A percentile compares a stretch with the other conserved stretches of the same genome.
Evolutionary conservation across 2,329 filamentous ascomycete genomes (phyloP).

Genomic region (Fusarium euwallaceae): DNA sequence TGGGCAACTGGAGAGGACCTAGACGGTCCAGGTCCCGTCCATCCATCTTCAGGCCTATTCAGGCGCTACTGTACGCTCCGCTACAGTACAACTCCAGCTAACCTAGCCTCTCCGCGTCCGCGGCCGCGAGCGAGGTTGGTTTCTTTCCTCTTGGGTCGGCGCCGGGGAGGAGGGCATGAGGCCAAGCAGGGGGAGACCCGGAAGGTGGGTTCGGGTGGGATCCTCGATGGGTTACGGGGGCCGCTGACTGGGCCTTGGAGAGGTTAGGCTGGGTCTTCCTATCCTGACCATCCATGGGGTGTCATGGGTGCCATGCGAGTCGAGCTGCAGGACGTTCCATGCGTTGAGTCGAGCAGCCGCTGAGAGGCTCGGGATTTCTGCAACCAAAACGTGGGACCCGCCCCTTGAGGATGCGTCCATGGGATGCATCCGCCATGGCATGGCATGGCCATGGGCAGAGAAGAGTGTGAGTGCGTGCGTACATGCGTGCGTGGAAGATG

Average conservation of each 20-base stretch:
- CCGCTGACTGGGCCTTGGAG: slow-evolving; percentile 30
- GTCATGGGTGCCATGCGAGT: slow-evolving; percentile 39
- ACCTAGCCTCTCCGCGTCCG: neutral
- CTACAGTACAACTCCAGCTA: neutral
- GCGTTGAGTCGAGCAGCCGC: slow-evolving; percentile 15
- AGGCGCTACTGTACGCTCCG: neutral
- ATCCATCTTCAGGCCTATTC: neutral
- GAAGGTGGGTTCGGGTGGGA: slow-evolving; percentile 25
- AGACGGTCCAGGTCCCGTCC: neutral
- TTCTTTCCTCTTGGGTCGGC: slow-evolving; percentile 10
- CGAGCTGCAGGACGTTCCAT: slow-evolving; percentile 27
- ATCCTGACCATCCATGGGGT: slow-evolving; percentile 2
- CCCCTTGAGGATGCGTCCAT: slow-evolving; percentile 6
- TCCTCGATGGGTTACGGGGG: slow-evolving; percentile 22
- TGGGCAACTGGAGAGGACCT: neutral
- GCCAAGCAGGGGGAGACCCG: slow-evolving; percentile 31
- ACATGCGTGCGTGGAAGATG: neutral
- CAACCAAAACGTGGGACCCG: slow-evolving; percentile 4
- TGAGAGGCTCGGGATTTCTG: slow-evolving; percentile 19
- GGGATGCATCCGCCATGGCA: neutral
- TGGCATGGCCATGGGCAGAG: neutral
- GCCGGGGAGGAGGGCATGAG: slow-evolving; percentile 17
- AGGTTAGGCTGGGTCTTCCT: slow-evolving; percentile 1
- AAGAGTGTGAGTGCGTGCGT: neutral
- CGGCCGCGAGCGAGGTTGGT: neutral